Evolutionary conservation across 2,329 filamentous ascomycete species (phyloP).

Genomic region (Monilinia aucupariae): DNA sequence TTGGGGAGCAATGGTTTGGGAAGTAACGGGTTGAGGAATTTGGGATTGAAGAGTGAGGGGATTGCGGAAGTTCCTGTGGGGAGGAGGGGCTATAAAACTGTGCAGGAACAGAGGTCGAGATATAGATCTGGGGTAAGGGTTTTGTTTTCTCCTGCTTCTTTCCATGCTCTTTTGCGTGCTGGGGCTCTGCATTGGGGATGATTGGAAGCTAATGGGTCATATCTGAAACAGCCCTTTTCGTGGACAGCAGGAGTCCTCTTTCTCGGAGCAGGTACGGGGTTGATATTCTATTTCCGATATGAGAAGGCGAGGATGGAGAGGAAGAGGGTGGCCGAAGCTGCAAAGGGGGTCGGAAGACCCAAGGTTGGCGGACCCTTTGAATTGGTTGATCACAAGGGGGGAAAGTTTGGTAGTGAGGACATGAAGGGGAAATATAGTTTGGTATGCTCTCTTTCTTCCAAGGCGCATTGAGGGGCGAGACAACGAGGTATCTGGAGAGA

Average conservation of each 20-base stretch:
- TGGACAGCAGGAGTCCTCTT: slow-evolving; percentile 87
- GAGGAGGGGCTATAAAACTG: slow-evolving; percentile 30
- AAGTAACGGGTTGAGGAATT: background rate
- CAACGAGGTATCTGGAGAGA: no score
- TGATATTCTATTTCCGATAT: slow-evolving; percentile 86
- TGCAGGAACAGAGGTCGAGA: slow-evolving; percentile 32
- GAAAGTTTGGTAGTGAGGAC: slow-evolving; percentile 69
- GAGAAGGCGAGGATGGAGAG: slow-evolving; percentile 91
- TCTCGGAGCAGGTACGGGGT: slow-evolving; percentile 65
- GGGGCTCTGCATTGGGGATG: no score
- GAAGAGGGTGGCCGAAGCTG: slow-evolving; percentile 81
- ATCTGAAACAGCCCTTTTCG: slow-evolving; percentile 68
- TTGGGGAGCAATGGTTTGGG: background rate
- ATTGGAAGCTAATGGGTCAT: background rate
- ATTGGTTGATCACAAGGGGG: slow-evolving; percentile 75
- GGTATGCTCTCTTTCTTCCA: slow-evolving; percentile 43
- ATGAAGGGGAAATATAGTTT: slow-evolving; percentile 82
- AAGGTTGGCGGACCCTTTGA: slow-evolving; percentile 88
- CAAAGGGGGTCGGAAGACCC: slow-evolving; percentile 86
- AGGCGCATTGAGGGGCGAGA: background rate
- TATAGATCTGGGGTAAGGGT: slow-evolving; percentile 32
- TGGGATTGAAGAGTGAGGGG: background rate
- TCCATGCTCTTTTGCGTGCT: background rate
- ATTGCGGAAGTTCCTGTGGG: background rate
- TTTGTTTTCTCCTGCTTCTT: slow-evolving; percentile 8